phyloP scores from a whole-genome alignment of 768 basidiomycete species.

The Jaapia argillacea region DNA sequence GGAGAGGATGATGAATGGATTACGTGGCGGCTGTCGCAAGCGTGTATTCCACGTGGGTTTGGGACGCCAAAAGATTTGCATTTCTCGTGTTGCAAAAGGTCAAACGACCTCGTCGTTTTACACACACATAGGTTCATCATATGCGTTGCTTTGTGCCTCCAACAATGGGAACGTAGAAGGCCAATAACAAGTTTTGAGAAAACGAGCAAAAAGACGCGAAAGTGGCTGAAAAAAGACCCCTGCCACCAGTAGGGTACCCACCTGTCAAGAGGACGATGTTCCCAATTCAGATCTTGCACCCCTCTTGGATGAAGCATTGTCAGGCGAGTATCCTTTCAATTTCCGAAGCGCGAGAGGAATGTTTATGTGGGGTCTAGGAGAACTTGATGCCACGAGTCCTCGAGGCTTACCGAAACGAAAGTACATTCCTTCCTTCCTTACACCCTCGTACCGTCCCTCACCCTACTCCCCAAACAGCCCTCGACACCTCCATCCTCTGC shows the following conservation, averaged over 20 bases:
- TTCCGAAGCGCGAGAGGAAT: not conserved
- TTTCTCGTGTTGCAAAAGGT: no score
- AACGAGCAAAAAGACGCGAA: no score
- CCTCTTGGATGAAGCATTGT: conserved; percentile 43
- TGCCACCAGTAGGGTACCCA: not conserved
- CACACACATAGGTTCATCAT: no score
- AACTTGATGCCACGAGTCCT: conserved; percentile 81
- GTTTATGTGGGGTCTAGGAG: conserved; percentile 36
- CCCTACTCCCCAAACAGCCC: conserved; percentile 41
- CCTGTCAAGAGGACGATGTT: not conserved
- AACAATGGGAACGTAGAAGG: no score
- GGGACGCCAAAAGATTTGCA: no score
- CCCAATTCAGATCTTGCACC: conserved; percentile 4
- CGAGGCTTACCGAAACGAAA: conserved; percentile 81
- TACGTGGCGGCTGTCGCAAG: no score
- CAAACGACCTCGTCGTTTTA: no score
- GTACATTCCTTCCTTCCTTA: conserved; percentile 26
- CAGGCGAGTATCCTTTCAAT: conserved; percentile 41
- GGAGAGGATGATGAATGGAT: no score
- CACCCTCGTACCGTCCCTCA: not conserved
- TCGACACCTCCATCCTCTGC: no score
- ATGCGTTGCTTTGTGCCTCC: no score
- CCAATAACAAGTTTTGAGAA: no score
- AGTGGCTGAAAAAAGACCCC: conserved; percentile 2
- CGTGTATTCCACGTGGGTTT: no score